Conservation (phyloP, 2,329 filamentous ascomycete species). For the Diaporthe destruens region DNA sequence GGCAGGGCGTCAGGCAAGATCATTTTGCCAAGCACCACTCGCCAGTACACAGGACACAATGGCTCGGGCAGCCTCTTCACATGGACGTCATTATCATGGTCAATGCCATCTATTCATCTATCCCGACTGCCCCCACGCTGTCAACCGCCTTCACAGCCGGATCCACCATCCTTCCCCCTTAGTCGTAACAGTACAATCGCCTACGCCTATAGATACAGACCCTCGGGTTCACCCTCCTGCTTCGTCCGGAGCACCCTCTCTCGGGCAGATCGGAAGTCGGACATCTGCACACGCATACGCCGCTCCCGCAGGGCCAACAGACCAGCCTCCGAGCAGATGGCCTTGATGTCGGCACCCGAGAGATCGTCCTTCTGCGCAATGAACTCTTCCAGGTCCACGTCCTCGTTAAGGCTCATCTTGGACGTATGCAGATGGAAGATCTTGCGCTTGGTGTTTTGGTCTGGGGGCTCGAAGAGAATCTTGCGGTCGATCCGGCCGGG, state of each 20-base stretch:
- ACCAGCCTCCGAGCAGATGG: constrained; percentile 97
- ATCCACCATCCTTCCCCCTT: neutral
- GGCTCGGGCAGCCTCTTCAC: constrained; percentile 44
- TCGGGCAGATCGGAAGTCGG: constrained; percentile 91
- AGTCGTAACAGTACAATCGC: constrained; percentile 11
- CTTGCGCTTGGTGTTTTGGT: constrained; percentile 94
- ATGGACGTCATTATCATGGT: neutral
- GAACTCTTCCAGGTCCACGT: constrained; percentile 99
- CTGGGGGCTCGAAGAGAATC: constrained; percentile 79
- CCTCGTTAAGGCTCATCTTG: constrained; percentile 96
- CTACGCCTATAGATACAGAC: constrained; percentile 87
- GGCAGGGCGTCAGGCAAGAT: neutral
- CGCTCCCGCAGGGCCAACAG: constrained; percentile 93
- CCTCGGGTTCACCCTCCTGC: constrained; percentile 97
- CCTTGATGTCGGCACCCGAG: constrained; percentile 97
- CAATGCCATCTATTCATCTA: constrained; percentile 37
- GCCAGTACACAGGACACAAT: constrained; percentile 39
- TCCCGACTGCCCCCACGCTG: constrained; percentile 19
- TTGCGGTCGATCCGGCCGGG: constrained; percentile 98
- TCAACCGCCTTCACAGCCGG: neutral
- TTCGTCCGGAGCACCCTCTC: constrained; percentile 98
- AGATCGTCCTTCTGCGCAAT: constrained; percentile 98
- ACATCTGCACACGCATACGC: constrained; percentile 99
- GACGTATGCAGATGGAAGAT: constrained; percentile 98
- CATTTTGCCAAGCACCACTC: neutral